Percentiles rank a stretch among this genome's conserved stretches.
phyloP scores from a whole-genome alignment of 305 asterid species.

The Rubia tinctorum region DNA sequence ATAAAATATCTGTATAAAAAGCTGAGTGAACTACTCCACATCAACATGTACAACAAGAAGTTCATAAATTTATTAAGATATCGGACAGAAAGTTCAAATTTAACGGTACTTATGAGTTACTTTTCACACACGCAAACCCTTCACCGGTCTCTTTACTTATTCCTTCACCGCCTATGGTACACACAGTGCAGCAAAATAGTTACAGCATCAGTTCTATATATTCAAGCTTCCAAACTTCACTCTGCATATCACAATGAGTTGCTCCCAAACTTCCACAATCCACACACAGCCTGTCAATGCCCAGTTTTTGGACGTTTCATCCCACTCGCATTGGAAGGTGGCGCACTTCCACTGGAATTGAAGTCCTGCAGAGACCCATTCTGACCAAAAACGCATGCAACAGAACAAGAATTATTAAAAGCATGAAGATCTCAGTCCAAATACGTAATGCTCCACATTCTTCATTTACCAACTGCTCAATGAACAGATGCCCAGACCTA shows the following conservation, averaged over 20 bases:
- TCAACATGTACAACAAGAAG: too few species aligned
- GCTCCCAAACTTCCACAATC: slow-evolving; percentile 16
- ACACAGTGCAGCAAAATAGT: slow-evolving; percentile 18
- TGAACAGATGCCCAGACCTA: neutral
- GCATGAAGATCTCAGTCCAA: neutral
- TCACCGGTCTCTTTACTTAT: slow-evolving; percentile 17
- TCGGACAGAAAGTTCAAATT: too few species aligned
- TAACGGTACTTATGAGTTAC: too few species aligned
- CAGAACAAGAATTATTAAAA: neutral
- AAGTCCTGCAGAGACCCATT: slow-evolving; percentile 93
- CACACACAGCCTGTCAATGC: slow-evolving; percentile 25
- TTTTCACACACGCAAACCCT: neutral
- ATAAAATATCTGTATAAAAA: too few species aligned
- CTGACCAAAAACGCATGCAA: slow-evolving; percentile 30
- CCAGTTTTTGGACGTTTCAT: slow-evolving; percentile 98
- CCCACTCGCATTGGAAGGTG: slow-evolving; percentile 86
- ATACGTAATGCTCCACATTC: neutral
- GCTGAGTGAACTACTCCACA: too few species aligned
- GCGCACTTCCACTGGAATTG: slow-evolving; percentile 79
- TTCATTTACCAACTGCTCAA: neutral
- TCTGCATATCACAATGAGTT: slow-evolving; percentile 1
- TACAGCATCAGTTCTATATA: slow-evolving; percentile 9
- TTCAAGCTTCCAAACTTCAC: slow-evolving; percentile 18
- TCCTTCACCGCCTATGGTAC: neutral
- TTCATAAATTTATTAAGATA: too few species aligned